Percentiles rank a stretch among this genome's conserved stretches.
These are phyloP conservation scores for Ophiostoma ulmi DNA, from an alignment of 2,329 filamentous ascomycete genomes.

Conservation along the genomic window DNA sequence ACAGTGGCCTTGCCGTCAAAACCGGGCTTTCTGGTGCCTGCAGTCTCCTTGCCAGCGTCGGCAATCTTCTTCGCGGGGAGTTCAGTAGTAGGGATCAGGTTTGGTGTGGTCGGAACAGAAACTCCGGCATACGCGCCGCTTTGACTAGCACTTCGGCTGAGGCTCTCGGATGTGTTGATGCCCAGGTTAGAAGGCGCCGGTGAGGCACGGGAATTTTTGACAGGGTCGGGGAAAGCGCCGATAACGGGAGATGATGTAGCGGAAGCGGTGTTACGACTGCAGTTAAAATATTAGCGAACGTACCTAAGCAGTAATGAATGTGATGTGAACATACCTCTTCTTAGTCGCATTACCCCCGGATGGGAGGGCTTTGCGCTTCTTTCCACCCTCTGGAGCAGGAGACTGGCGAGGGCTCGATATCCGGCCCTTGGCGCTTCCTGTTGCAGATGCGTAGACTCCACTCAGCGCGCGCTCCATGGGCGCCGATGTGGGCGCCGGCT, in stretches of 20 bases:
- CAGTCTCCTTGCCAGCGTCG: not conserved
- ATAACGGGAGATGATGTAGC: slow-evolving; percentile 71
- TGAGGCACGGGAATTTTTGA: slow-evolving; percentile 48
- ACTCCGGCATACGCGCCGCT: slow-evolving; percentile 1
- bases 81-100: not conserved
- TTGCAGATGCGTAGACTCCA: slow-evolving; percentile 42
- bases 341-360: slow-evolving; percentile 66
- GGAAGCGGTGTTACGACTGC: slow-evolving; percentile 44
- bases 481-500: slow-evolving; percentile 44
- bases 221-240: slow-evolving; percentile 60
- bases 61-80: not conserved
- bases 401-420: slow-evolving; percentile 64
- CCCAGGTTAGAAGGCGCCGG: slow-evolving; percentile 49
- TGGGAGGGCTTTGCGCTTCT: slow-evolving; percentile 63
- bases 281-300: slow-evolving; percentile 23
- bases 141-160: slow-evolving; percentile 14
- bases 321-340: slow-evolving; percentile 58
- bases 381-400: slow-evolving; percentile 59
- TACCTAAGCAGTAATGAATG: not conserved
- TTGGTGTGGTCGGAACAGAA: not conserved
- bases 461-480: slow-evolving; percentile 66
- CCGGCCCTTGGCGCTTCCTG: slow-evolving; percentile 50
- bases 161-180: not conserved
- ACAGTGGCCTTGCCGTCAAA: not conserved
- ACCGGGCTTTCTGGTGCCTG: not conserved